A percentile compares a stretch with the other conserved stretches of the same genome.
Conservation (phyloP, 768 basidiomycete species). For the Leccinum obscurum region DNA sequence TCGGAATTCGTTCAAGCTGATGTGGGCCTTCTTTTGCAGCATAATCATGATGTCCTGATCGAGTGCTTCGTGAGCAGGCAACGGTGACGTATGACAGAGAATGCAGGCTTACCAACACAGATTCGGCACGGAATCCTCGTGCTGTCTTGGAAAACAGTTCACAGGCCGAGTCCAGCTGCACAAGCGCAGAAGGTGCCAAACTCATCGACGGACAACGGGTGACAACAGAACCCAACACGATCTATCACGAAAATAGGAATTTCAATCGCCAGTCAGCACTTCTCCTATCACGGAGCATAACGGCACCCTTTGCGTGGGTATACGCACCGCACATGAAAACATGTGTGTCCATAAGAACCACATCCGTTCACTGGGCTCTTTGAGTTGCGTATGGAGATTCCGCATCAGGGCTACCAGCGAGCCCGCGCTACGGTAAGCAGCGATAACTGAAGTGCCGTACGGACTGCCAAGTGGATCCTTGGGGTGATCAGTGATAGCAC, state of each 20-base stretch:
- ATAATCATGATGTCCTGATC: constrained; percentile 61
- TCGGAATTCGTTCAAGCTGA: constrained; percentile 61
- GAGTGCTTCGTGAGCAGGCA: constrained; percentile 9
- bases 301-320: neutral
- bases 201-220: constrained; percentile 81
- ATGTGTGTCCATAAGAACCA: constrained; percentile 53
- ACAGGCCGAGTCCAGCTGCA: constrained; percentile 73
- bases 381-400: constrained; percentile 63
- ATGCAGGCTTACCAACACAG: constrained; percentile 54
- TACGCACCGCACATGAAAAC: constrained; percentile 64
- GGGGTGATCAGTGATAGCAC: constrained; percentile 70
- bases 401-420: constrained; percentile 71
- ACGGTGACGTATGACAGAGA: neutral
- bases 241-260: constrained; percentile 33
- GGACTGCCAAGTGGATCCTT: constrained; percentile 73
- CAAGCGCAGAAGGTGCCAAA: constrained; percentile 69
- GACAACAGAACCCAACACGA: constrained; percentile 72
- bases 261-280: constrained; percentile 15
- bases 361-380: constrained; percentile 61
- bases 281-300: constrained; percentile 13
- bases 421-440: constrained; percentile 72
- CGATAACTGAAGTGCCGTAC: constrained; percentile 71
- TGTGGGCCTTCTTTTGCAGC: constrained; percentile 65
- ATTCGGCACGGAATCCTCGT: constrained; percentile 59
- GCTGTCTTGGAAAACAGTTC: constrained; percentile 73